These are phyloP conservation scores for Hyaloscypha variabilis DNA, from an alignment of 495 filamentous ascomycete genomes.

Conservation along the genomic window DNA sequence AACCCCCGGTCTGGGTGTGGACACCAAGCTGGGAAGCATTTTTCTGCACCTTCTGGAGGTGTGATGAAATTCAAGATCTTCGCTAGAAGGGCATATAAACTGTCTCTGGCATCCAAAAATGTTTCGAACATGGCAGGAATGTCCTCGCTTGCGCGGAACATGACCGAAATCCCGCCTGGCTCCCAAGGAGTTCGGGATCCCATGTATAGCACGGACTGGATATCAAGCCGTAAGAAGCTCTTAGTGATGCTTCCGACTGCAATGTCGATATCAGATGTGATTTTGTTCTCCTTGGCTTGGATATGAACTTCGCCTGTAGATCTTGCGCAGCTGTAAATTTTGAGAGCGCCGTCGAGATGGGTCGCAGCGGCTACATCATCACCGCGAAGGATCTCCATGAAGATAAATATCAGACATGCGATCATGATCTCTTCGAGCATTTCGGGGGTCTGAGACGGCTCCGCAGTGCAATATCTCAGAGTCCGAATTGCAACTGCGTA, in stretches of 20 bases:
- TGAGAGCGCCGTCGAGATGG: not conserved
- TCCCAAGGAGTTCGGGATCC: not conserved
- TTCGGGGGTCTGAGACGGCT: not conserved
- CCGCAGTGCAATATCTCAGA: not conserved
- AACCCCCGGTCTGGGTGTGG: not conserved
- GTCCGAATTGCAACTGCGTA: not conserved
- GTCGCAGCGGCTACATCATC: not conserved
- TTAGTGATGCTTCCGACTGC: not conserved
- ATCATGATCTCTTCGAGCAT: not conserved
- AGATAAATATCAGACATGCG: not conserved
- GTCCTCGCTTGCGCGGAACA: not conserved
- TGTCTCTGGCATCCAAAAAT: not conserved
- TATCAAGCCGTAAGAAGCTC: not conserved
- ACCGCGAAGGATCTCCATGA: not conserved
- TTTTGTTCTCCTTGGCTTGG: not conserved
- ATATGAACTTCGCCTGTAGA: not conserved
- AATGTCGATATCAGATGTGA: not conserved
- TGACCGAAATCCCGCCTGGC: not conserved
- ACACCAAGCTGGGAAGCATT: not conserved
- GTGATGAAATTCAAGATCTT: not conserved
- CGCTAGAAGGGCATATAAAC: not conserved
- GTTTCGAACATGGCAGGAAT: not conserved
- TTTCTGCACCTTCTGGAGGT: not conserved
- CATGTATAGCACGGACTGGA: not conserved
- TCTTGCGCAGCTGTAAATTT: not conserved